Evolutionary conservation across 345 rosid genomes (phyloP).

Genomic region (Arabis alpina): DNA sequence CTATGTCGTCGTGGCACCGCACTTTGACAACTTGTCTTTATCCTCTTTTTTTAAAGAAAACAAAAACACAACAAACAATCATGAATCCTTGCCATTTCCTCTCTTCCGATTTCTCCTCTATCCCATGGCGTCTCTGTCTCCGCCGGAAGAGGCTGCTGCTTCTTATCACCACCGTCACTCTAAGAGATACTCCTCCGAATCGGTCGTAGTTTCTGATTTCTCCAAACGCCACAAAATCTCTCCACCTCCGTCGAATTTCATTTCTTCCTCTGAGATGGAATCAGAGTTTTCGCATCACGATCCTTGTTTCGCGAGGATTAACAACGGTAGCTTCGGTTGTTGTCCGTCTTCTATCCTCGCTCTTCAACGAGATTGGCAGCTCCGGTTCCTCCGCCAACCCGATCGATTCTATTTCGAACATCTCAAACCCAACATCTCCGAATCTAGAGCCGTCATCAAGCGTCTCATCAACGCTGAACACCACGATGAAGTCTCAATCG

Average conservation of each 20-base stretch:
- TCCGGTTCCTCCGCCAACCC: conserved; percentile 71
- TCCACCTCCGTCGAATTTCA: conserved; percentile 38
- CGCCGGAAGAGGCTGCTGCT: conserved; percentile 37
- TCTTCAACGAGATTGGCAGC: conserved; percentile 71
- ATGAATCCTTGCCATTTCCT: neutral
- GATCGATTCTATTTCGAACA: conserved; percentile 70
- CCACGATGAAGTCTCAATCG: conserved; percentile 73
- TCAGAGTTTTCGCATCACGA: conserved; percentile 86
- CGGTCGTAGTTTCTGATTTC: conserved; percentile 34
- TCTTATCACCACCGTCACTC: conserved; percentile 39
- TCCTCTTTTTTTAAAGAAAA: neutral
- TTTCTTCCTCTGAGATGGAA: conserved; percentile 53
- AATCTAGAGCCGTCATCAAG: conserved; percentile 58
- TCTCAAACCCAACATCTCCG: conserved; percentile 57
- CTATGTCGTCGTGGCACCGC: conserved; percentile 40
- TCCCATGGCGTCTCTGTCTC: conserved; percentile 47
- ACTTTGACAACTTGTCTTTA: conserved; percentile 40
- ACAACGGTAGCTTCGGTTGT: conserved; percentile 94
- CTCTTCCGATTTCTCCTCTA: neutral
- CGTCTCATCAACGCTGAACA: conserved; percentile 73
- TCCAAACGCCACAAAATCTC: conserved; percentile 51
- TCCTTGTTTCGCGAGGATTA: conserved; percentile 63
- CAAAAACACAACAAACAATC: neutral
- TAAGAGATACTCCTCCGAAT: conserved; percentile 30
- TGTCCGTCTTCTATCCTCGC: conserved; percentile 73